Evolutionary conservation across 257 asterid genomes (phyloP), one percentile per base, ranked within the genome.

Genomic region (Solanum sparsipilum): DNA sequence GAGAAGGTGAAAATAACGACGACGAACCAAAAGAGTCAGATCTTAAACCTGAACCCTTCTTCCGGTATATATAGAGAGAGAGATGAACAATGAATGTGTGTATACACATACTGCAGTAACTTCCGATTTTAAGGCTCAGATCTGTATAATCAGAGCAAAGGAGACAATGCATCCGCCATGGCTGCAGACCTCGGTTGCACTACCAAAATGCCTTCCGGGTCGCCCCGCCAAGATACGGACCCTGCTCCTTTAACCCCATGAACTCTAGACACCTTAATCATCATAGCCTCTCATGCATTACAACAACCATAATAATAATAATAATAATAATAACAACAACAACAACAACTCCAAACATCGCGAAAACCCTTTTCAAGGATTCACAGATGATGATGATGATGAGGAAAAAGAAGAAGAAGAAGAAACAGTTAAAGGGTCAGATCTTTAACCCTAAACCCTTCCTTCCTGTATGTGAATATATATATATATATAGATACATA

Each of bases 211-310:
- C 27, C n/a, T 21, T n/a, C 84, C 44, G 86, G 81, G 79, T 84
- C 32, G 88, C 90, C 88, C 82, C 76, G 86, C 90, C 90, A 84
- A 88, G 90, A 84, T 88, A 73, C 85, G 60, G 75, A 44, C 25
- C 35, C 35, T 25, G 67, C 68, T 21, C 79, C 74, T 8, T 87
- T 21, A 3, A 3, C 85, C 79, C 27, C 16, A 82, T 35, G 87
- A 81, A 81, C 68, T 81, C 85, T 70, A 52, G 31, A n/a, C 76
- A 32, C 23, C 34, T 65, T 70, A 72, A 86, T 86, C 88, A 70
- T 70, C 87, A 85, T 23, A 65, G 63, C 82, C 58, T 63, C 63
- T 13, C 87, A 63, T 34, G 27, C 58, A 3, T 68, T n/a, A 12
- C 38, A 74, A 36, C 18, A 35, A 72, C 4, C 23, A 20, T 23